Evolutionary conservation across 371 early-diverging fungal species (phyloP).

Genomic region (Mortierella sp.): DNA sequence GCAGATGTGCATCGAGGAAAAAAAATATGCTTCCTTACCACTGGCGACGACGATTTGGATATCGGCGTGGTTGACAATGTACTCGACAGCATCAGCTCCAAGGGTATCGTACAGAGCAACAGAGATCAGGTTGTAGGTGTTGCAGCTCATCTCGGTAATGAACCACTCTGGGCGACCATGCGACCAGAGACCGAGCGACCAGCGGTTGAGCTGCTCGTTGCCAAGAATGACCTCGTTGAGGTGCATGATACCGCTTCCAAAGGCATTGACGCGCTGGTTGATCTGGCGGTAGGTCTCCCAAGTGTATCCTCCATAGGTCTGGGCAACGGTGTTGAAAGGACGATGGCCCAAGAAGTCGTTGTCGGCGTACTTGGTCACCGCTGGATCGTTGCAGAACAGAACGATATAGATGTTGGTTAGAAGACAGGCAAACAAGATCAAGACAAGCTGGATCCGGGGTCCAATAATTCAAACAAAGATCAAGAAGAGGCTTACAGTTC

Average conservation of each 20-base stretch:
- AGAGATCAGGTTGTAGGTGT: slow-evolving; percentile 66
- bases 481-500: slow-evolving; percentile 35
- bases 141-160: slow-evolving; percentile 76
- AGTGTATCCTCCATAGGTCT: slow-evolving; percentile 67
- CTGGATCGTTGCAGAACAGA: slow-evolving; percentile 11
- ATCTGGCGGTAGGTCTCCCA: slow-evolving; percentile 76
- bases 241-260: slow-evolving; percentile 73
- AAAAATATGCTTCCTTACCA: slow-evolving; percentile 57
- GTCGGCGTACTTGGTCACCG: slow-evolving; percentile 50
- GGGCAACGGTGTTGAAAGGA: slow-evolving; percentile 62
- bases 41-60: slow-evolving; percentile 80
- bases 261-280: slow-evolving; percentile 67
- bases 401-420: neutral
- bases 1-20: neutral
- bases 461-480: neutral
- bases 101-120: slow-evolving; percentile 93
- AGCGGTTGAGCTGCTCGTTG: slow-evolving; percentile 53
- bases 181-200: slow-evolving; percentile 80
- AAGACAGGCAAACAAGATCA: neutral
- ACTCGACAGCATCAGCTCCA: slow-evolving; percentile 81
- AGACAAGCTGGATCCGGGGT: neutral
- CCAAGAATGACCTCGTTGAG: slow-evolving; percentile 58
- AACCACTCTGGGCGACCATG: slow-evolving; percentile 91
- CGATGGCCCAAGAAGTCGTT: slow-evolving; percentile 68
- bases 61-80: slow-evolving; percentile 81